Percentiles rank a stretch among this genome's conserved stretches.
Evolutionary conservation across 176 grass and related monocot genomes (phyloP).

Genomic region (Lolium rigidum): DNA sequence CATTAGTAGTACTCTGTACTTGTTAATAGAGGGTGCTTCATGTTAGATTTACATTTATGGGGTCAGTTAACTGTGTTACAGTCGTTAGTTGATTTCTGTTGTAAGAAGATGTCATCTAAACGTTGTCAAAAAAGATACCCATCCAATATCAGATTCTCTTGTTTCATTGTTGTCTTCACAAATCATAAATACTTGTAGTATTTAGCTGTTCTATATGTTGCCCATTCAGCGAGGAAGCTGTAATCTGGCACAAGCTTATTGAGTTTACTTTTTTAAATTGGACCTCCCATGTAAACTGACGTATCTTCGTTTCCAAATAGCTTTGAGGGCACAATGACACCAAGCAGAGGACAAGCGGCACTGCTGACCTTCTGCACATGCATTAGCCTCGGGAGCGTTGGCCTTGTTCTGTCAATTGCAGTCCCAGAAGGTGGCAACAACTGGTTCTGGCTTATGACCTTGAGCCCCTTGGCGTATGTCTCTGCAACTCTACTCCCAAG

Average conservation of each 20-base stretch:
- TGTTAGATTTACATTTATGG: neutral
- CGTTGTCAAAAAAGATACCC: neutral
- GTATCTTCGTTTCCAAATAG: slow-evolving; percentile 32
- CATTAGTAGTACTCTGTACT: neutral
- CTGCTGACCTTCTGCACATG: slow-evolving; percentile 93
- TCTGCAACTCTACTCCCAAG: neutral
- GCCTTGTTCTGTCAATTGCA: slow-evolving; percentile 87
- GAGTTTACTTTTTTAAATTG: neutral
- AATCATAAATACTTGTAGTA: no score
- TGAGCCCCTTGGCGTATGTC: slow-evolving; percentile 91
- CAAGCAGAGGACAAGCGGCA: slow-evolving; percentile 91
- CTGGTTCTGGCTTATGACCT: slow-evolving; percentile 95
- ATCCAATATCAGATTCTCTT: neutral
- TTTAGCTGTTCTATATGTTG: neutral
- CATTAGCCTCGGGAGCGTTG: slow-evolving; percentile 92
- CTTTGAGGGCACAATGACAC: slow-evolving; percentile 92
- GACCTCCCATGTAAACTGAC: neutral
- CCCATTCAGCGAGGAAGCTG: neutral
- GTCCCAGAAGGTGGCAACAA: slow-evolving; percentile 92
- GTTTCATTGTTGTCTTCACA: neutral
- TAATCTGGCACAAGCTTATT: neutral
- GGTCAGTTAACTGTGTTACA: neutral
- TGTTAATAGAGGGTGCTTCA: neutral
- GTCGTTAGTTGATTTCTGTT: neutral
- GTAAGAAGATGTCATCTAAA: neutral